These are phyloP conservation scores for Syzygium jambos DNA, from an alignment of 345 rosid genomes.

Conservation along the genomic window DNA sequence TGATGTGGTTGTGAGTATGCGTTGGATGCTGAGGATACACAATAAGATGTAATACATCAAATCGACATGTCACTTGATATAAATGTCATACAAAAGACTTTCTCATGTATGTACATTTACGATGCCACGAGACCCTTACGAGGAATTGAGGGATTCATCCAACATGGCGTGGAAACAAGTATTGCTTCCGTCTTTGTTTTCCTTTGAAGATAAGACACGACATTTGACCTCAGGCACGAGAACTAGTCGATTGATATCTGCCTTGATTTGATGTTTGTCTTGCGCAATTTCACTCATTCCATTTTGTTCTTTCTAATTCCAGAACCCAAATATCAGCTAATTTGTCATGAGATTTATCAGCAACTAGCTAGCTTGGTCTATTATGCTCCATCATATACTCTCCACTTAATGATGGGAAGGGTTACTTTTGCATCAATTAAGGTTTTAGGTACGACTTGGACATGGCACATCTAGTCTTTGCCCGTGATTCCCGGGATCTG, in stretches of 20 bases:
- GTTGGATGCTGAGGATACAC: background rate
- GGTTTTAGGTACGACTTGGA: background rate
- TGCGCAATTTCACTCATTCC: background rate
- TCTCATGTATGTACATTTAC: background rate
- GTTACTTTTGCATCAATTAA: background rate
- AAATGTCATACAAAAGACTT: background rate
- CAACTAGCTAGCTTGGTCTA: background rate
- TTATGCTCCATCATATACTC: background rate
- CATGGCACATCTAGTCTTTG: background rate
- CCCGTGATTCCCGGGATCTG: background rate
- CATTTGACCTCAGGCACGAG: background rate
- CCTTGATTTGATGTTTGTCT: background rate
- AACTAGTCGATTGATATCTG: background rate
- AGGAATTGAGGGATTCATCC: background rate
- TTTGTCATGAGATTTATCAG: background rate
- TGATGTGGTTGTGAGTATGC: background rate
- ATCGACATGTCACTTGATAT: background rate
- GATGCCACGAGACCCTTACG: too few relatives aligned
- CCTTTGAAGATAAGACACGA: background rate
- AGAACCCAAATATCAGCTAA: background rate
- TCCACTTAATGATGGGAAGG: background rate
- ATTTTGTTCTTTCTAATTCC: background rate
- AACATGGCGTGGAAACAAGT: background rate
- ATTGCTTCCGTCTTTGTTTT: background rate
- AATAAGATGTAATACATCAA: background rate